Base-by-base conservation (phyloP, 1,284 basidiomycete genomes). In the Cystobasidium slooffiae region DNA sequence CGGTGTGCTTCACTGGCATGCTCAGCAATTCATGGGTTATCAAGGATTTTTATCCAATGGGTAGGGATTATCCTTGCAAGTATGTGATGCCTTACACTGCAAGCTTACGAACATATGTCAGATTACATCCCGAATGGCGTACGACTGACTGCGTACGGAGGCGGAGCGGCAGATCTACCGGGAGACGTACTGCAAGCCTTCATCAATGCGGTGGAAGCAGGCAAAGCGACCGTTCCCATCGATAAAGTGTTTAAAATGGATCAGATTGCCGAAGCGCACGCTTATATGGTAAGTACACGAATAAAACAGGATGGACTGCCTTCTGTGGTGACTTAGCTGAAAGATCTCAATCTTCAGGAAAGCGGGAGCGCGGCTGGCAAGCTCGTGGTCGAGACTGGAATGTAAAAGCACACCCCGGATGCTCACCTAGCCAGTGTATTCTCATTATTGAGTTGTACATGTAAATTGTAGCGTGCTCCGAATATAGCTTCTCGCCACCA, bases 41-140 rank as follows among this genome's bases (percentile, higher is more conserved):
- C 61, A 72, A 73, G 16, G 55, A 67, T 41, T 66, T 73, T 22
- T 66, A 59, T 39, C 70, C 70, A 12, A 72, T 72, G 68, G 68
- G 59, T 62, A 62, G 44, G 41, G 14, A 3, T 37, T 9, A 37
- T n/a, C 37, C 37, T 14, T 22, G 37, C 10, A 31, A 10, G n/a
- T 9, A 16, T 41, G 37, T 18, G 1, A 16, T 37, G 16, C 37
- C 10, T 61, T 44, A 18, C 2, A 44, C 37, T 61, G 51, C n/a
- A 20, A 14, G 10, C 14, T 53, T 2, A 20, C 14, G 9, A 20
- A 18, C 51, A 1, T 56, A 24, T 56, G 9, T 8, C 59, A 62
- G 59, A 62, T 18, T 62, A 46, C 46, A 12, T 62, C 22, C 59
- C 59, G 1, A 62, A 62, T 49, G 59, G 59, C 14, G 59, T 62